Evolutionary conservation across 208 protist species (phyloP).

Genomic region (Crithidia brevicula): DNA sequence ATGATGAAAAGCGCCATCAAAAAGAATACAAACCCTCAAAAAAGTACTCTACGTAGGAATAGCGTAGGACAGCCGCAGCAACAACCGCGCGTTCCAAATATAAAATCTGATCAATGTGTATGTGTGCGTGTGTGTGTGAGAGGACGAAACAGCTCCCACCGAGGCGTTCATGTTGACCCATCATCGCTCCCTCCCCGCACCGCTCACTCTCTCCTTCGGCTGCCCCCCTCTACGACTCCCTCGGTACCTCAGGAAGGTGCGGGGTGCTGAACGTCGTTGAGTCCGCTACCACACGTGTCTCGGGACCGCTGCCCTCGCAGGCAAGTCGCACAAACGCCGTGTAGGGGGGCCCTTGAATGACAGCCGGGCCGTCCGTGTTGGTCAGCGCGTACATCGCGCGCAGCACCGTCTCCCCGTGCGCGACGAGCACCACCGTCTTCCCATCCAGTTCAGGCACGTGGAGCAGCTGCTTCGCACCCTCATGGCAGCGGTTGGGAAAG

Average conservation of each 20-base stretch:
- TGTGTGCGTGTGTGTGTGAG: no score
- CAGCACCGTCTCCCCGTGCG: conserved; percentile 43
- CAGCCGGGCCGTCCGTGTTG: background rate
- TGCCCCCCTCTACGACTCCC: conserved; percentile 13
- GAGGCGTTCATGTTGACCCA: no score
- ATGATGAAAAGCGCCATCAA: no score
- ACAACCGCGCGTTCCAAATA: no score
- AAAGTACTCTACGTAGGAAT: no score
- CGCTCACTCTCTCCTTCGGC: no score
- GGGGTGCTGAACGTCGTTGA: conserved; percentile 24
- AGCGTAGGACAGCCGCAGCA: no score
- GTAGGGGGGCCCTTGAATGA: conserved; percentile 23
- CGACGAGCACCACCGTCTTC: conserved; percentile 48
- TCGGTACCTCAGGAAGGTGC: conserved; percentile 28
- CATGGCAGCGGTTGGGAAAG: conserved; percentile 37
- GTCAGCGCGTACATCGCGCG: conserved; percentile 35
- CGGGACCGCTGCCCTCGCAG: conserved; percentile 11
- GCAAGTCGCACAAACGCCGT: conserved; percentile 34
- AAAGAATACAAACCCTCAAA: no score
- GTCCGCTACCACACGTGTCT: conserved; percentile 18
- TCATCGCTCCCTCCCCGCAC: background rate
- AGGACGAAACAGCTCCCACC: no score
- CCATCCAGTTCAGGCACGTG: conserved; percentile 29
- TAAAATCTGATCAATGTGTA: no score
- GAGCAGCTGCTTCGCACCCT: conserved; percentile 30